These are phyloP conservation scores for Pyrrhoderma noxium DNA, from an alignment of 1,284 basidiomycete genomes.

Conservation along the genomic window DNA sequence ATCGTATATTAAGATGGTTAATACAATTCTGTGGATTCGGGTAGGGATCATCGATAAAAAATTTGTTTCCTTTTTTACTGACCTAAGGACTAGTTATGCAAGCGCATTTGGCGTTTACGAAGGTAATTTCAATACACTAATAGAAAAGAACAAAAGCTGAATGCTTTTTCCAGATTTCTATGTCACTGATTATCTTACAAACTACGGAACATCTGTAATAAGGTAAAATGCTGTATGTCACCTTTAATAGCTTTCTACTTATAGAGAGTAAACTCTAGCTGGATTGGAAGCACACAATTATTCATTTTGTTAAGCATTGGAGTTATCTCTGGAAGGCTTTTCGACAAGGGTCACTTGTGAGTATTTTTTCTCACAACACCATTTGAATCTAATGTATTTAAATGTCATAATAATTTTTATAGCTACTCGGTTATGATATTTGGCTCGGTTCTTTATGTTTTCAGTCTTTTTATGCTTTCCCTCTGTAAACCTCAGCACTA, in stretches of 20 bases:
- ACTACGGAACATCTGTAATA: conserved; percentile 11
- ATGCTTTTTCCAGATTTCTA: conserved; percentile 8
- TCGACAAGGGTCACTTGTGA: conserved; percentile 15
- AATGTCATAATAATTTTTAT: conserved; percentile 1
- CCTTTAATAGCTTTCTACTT: background rate
- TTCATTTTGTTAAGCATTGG: conserved; percentile 12
- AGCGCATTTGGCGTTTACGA: conserved; percentile 15
- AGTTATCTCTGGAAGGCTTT: conserved; percentile 10
- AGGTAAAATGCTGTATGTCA: conserved; percentile 1
- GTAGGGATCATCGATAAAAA: background rate
- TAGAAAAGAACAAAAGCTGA: too few relatives aligned
- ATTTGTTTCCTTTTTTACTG: background rate
- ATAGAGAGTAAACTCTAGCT: background rate
- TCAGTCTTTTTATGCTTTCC: conserved; percentile 39
- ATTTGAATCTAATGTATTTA: background rate
- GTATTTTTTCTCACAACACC: background rate
- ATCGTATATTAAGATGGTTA: conserved; percentile 5
- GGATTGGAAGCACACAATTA: conserved; percentile 16
- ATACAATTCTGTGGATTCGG: conserved; percentile 13
- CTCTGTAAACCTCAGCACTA: conserved; percentile 33
- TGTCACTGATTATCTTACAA: conserved; percentile 6
- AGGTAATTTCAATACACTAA: conserved; percentile 15
- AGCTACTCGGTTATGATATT: conserved; percentile 35
- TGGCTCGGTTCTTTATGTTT: conserved; percentile 31
- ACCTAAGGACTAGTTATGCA: conserved; percentile 2